Base-by-base conservation (phyloP, 345 rosid species). In the Eucalyptus tenuipes region DNA sequence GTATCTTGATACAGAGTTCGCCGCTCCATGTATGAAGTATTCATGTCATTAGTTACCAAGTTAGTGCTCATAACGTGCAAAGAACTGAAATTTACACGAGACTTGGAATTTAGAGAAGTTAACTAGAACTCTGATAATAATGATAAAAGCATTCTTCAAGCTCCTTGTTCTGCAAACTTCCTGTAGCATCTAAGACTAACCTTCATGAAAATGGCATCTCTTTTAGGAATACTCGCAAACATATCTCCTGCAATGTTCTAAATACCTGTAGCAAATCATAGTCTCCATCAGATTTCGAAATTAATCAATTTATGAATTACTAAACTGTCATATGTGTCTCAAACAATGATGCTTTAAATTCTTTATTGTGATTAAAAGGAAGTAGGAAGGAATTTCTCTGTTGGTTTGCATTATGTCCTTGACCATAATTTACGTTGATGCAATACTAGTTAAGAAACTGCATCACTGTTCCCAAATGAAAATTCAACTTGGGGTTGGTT, bases 141-240 rank as follows among this genome's bases (percentile, higher is more conserved):
- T 5, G 66, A 8, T 13, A 10, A 71, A 84, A 61, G 55, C 84
- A 82, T 48, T 47, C 20, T 33, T 33, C 40, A 22, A 87, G 55
- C 44, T 87, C 31, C 66, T 87, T 55, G 66, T 42, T 87, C 13
- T 49, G 7, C 33, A 29, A 29, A 29, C 33, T 29, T 61, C 17
- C 37, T 29, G 37, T 81, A 25, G 85, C 86, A 49, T n/a, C 27
- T 71, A 81, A 57, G 24, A 45, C 49, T 49, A 22, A 95, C 97
- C 95, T 95, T 94, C 94, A 95, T 94, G 95, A 94, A 94, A 89
- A 95, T 94, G 86, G 93, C 94, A 71, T 96, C 95, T 88, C 95
- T 97, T 87, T 94, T 89, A 18, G 98, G 97, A 71, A 93, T 90
- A 37, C 66, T 88, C 61, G 52, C 50, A 84, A 92, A 91, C 93